Percentiles rank a stretch among this genome's conserved stretches.
Conservation (phyloP, 257 asterid genomes). For the Solanum gandarillasii region DNA sequence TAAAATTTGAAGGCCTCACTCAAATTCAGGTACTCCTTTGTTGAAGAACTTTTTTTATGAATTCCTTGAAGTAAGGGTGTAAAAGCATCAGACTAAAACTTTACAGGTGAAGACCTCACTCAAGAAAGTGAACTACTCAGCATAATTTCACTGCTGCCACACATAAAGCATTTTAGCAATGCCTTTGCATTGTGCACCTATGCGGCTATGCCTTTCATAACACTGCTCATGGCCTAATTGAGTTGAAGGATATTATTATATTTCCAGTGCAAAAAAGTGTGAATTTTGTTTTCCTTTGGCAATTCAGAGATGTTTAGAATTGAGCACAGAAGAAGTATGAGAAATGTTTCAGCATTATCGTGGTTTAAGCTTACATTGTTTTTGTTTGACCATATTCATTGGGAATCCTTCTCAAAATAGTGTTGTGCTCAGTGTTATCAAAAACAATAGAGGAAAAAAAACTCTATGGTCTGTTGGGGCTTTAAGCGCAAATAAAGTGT, state of each 20-base stretch:
- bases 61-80: not conserved
- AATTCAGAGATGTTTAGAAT: not conserved
- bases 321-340: not conserved
- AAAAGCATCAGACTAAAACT: not conserved
- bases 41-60: not conserved
- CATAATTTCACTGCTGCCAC: not conserved
- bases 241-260: not conserved
- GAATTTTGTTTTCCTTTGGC: not conserved
- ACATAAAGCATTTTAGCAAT: not conserved
- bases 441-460: not conserved
- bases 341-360: not conserved
- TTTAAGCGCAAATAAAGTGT: not conserved
- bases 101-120: not conserved
- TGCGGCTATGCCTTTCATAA: not conserved
- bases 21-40: not conserved
- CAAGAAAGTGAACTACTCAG: not conserved
- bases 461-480: not conserved
- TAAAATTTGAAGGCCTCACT: not conserved
- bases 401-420: not conserved
- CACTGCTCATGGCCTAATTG: not conserved
- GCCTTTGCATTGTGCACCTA: too few species aligned
- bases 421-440: not conserved
- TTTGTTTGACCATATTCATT: not conserved
- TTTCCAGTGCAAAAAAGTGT: not conserved
- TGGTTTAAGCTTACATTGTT: not conserved